Percentiles rank a stretch among this genome's conserved stretches.
Conservation (phyloP, 495 filamentous ascomycete species). For the Penicillium alfredii region DNA sequence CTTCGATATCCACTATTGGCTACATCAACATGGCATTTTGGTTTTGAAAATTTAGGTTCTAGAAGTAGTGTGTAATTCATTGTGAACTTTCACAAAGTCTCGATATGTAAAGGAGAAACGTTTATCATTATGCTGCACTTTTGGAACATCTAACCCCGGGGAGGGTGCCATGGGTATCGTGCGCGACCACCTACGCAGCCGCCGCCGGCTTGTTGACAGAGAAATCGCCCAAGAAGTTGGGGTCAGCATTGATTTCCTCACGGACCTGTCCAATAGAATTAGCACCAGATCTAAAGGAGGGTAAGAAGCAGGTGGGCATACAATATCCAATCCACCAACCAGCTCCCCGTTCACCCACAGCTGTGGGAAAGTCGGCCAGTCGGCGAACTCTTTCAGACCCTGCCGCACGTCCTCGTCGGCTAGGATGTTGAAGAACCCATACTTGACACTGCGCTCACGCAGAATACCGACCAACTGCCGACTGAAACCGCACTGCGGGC, state of each 20-base stretch:
- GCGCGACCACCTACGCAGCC: slow-evolving; percentile 6
- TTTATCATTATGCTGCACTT: slow-evolving; percentile 19
- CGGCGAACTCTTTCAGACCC: slow-evolving; percentile 88
- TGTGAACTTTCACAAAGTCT: slow-evolving; percentile 1
- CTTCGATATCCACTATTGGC: no score
- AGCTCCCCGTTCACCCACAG: slow-evolving; percentile 77
- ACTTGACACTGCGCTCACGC: slow-evolving; percentile 82
- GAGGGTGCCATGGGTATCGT: slow-evolving; percentile 21
- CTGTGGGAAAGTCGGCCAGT: slow-evolving; percentile 97
- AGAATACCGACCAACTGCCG: slow-evolving; percentile 79
- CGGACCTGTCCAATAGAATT: slow-evolving; percentile 54
- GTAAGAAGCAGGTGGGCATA: slow-evolving; percentile 44
- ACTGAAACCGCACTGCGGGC: slow-evolving; percentile 92
- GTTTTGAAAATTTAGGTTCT: no score
- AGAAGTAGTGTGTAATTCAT: no score
- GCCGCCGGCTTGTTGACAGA: slow-evolving; percentile 37
- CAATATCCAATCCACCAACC: slow-evolving; percentile 93
- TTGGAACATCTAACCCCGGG: slow-evolving; percentile 11
- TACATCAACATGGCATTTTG: no score
- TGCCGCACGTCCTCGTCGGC: slow-evolving; percentile 97
- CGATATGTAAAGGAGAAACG: slow-evolving; percentile 12
- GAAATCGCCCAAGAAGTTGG: slow-evolving; percentile 70
- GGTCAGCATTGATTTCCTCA: slow-evolving; percentile 64
- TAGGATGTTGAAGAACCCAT: slow-evolving; percentile 98
- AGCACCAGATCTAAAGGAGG: slow-evolving; percentile 9